Base-by-base conservation (phyloP, 306 rosid species). In the Dryas octopetala region DNA sequence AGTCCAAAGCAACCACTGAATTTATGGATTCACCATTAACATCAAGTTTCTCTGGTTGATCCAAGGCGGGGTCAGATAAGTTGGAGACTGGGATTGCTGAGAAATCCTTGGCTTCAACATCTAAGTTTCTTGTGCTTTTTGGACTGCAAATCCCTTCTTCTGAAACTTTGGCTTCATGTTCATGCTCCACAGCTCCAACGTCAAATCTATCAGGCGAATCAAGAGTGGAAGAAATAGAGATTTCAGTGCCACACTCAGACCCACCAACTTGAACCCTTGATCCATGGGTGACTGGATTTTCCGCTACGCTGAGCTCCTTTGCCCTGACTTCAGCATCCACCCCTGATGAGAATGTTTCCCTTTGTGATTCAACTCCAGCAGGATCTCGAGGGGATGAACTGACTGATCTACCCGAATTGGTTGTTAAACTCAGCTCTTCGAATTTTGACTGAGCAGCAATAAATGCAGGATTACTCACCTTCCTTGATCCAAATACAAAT, bases 131-230 rank as follows among this genome's bases (percentile, higher is more conserved):
- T 1, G 53, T 71, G 67, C 70, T 71, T 62, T 76, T 84, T 53
- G 68, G 86, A 80, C 78, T 81, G 78, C 73, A 73, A 57, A 74
- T 76, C 66, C 68, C 89, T 78, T 85, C 88, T 43, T 17, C 87
- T 67, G 79, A 63, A 78, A 75, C 85, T 80, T 86, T 91, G 70
- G 79, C 73, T 76, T 75, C 83, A 60, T 66, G 89, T 68, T 83
- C 89, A 60, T 58, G 78, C 78, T 85, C 93, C 26, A 52, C 17
- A 62, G 86, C 86, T 14, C 86, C 96, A 58, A 61, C 67, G 65
- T 91, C 99, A 68, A 86, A 89, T 82, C 40, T 68, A 68, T 90
- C 92, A 13, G 98, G 99, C 9, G 98, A 96, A 84, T 92, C 97
- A 57, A 96, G 92, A 16, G 97, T 90, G 38, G 99, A 96, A 68